These are phyloP conservation scores for Caloboletus inedulis DNA, from an alignment of 1,284 basidiomycete genomes.

Conservation along the genomic window DNA sequence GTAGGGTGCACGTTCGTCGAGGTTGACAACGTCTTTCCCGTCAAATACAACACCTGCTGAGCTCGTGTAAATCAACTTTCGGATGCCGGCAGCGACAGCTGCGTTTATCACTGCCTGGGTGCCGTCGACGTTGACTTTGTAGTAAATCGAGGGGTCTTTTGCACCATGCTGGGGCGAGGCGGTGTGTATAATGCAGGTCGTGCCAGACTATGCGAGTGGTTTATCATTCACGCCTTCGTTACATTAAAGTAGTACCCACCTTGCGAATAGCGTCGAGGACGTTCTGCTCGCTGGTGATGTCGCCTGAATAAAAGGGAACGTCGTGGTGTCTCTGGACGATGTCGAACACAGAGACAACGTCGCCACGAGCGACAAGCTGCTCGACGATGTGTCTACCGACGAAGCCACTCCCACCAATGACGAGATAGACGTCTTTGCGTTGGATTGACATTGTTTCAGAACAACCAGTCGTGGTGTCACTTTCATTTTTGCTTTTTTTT, in stretches of 20 bases:
- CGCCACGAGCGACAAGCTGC: slow-evolving; percentile 73
- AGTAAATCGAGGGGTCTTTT: slow-evolving; percentile 73
- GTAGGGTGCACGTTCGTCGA: slow-evolving; percentile 85
- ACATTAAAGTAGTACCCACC: slow-evolving; percentile 41
- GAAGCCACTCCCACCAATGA: slow-evolving; percentile 92
- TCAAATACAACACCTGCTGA: slow-evolving; percentile 93
- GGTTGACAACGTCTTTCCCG: slow-evolving; percentile 77
- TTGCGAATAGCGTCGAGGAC: slow-evolving; percentile 71
- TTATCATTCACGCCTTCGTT: background rate
- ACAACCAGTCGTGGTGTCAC: slow-evolving; percentile 6
- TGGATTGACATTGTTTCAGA: slow-evolving; percentile 28
- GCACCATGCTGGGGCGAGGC: slow-evolving; percentile 85
- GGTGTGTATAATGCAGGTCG: slow-evolving; percentile 92
- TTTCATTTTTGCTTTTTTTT: too few species aligned
- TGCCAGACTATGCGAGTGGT: slow-evolving; percentile 53
- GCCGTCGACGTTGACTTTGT: slow-evolving; percentile 93
- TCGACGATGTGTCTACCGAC: slow-evolving; percentile 89
- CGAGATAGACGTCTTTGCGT: slow-evolving; percentile 62
- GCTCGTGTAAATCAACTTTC: slow-evolving; percentile 93
- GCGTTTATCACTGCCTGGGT: slow-evolving; percentile 85
- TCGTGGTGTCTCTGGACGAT: slow-evolving; percentile 86
- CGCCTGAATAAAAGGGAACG: slow-evolving; percentile 81
- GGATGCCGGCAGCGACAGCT: slow-evolving; percentile 67
- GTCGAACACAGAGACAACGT: slow-evolving; percentile 83
- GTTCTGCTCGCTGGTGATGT: slow-evolving; percentile 76